phyloP scores from a whole-genome alignment of 2,329 filamentous ascomycete species.

The Lasiodiplodia sp. region DNA sequence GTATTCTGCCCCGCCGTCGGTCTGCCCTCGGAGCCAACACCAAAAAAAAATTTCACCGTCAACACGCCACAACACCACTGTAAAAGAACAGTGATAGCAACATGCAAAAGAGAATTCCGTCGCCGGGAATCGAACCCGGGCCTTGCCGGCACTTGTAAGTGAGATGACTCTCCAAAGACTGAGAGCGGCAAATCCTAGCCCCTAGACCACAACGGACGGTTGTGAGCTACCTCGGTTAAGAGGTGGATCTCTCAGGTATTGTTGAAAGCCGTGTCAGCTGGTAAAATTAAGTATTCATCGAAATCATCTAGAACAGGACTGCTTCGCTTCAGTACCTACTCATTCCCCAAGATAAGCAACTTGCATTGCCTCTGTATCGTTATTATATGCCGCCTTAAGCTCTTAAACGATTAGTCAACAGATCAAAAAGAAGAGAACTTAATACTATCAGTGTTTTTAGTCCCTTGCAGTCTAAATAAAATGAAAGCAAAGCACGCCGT shows the following conservation, averaged over 20 bases:
- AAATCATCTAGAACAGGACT: too few species aligned
- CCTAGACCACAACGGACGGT: slow-evolving; percentile 26
- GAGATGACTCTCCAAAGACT: slow-evolving; percentile 14
- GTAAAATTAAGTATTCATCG: background rate
- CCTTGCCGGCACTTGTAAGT: slow-evolving; percentile 26
- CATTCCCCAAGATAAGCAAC: too few species aligned
- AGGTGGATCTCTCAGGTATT: slow-evolving; percentile 12
- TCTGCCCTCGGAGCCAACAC: background rate
- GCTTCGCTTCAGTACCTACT: too few species aligned
- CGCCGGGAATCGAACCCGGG: slow-evolving; percentile 28
- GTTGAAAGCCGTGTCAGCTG: background rate
- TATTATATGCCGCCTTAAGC: too few species aligned
- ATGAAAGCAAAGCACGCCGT: too few species aligned
- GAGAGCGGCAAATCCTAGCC: slow-evolving; percentile 29
- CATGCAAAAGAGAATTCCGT: slow-evolving; percentile 17
- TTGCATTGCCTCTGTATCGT: too few species aligned
- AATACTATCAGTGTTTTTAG: too few species aligned
- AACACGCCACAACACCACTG: background rate
- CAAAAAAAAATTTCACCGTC: background rate
- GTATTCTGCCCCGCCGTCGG: background rate
- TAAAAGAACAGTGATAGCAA: background rate
- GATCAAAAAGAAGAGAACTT: too few species aligned
- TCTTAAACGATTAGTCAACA: too few species aligned
- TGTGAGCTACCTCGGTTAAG: slow-evolving; percentile 7
- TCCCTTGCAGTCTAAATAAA: too few species aligned